Conservation (phyloP, 257 asterid species). For the Solanum peruvianum region DNA sequence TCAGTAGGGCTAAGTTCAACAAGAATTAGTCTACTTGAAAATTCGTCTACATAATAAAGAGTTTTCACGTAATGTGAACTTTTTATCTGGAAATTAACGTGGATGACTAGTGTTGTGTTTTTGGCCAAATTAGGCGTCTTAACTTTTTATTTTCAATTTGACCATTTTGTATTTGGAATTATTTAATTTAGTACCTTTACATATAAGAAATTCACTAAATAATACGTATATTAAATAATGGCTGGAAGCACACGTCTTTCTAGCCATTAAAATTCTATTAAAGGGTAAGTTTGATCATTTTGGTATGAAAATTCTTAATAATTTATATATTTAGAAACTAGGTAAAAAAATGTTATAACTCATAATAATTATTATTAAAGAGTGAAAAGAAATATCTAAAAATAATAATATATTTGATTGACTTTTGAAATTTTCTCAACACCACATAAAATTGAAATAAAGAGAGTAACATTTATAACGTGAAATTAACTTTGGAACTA, state of each 20-base stretch:
- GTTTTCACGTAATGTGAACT: background rate
- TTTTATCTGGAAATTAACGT: background rate
- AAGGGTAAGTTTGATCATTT: too few species aligned
- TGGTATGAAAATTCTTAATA: too few species aligned
- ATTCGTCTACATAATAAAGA: background rate
- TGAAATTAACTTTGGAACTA: background rate
- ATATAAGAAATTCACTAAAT: background rate
- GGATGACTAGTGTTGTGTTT: background rate
- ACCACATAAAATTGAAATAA: background rate
- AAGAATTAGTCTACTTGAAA: background rate
- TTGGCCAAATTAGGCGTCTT: background rate
- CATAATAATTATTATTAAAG: too few species aligned
- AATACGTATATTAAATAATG: background rate
- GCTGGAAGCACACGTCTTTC: background rate
- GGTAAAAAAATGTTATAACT: too few species aligned
- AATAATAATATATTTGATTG: too few species aligned
- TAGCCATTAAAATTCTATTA: too few species aligned
- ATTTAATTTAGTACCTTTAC: background rate
- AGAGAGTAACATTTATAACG: background rate
- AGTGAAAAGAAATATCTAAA: background rate
- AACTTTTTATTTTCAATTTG: background rate
- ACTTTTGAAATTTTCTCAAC: background rate
- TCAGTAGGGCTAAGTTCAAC: background rate
- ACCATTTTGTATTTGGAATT: background rate
- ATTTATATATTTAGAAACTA: too few species aligned